Percentiles rank a stretch among this genome's conserved stretches.
These are phyloP conservation scores for Acephala macrosclerotiorum DNA, from an alignment of 2,329 filamentous ascomycete species.

Conservation along the genomic window DNA sequence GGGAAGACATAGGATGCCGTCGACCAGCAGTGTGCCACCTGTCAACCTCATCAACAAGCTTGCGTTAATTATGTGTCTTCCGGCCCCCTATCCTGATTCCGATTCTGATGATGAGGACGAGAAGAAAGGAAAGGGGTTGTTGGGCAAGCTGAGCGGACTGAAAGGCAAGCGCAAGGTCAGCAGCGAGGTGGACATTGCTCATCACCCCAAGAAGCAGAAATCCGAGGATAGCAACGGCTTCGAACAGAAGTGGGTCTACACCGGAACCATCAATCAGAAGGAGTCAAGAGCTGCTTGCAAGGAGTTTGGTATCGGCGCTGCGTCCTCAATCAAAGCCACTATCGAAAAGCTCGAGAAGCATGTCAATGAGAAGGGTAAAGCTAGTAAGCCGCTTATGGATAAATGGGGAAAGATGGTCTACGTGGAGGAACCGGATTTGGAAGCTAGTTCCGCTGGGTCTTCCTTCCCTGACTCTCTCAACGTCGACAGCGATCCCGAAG, in stretches of 20 bases:
- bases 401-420: constrained; percentile 27
- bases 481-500: background rate
- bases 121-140: background rate
- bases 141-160: background rate
- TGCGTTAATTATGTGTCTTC: background rate
- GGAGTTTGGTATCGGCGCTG: constrained; percentile 30
- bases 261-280: constrained; percentile 24
- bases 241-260: constrained; percentile 29
- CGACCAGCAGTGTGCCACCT: background rate
- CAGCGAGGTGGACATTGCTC: constrained; percentile 12
- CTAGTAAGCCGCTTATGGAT: constrained; percentile 13
- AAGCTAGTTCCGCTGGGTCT: background rate
- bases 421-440: constrained; percentile 3
- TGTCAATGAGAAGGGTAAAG: constrained; percentile 29
- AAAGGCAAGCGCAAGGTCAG: constrained; percentile 28
- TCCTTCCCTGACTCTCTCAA: background rate
- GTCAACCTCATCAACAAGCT: constrained; percentile 9
- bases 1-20: constrained; percentile 1
- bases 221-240: constrained; percentile 7
- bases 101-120: background rate
- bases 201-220: constrained; percentile 24
- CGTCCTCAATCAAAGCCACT: constrained; percentile 28
- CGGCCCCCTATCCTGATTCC: background rate
- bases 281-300: constrained; percentile 31
- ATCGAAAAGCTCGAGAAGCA: constrained; percentile 29